Percentiles rank a stretch among this genome's conserved stretches.
These are phyloP conservation scores for Pseudocercospora fijiensis DNA, from an alignment of 2,329 filamentous ascomycete genomes.

Conservation along the genomic window DNA sequence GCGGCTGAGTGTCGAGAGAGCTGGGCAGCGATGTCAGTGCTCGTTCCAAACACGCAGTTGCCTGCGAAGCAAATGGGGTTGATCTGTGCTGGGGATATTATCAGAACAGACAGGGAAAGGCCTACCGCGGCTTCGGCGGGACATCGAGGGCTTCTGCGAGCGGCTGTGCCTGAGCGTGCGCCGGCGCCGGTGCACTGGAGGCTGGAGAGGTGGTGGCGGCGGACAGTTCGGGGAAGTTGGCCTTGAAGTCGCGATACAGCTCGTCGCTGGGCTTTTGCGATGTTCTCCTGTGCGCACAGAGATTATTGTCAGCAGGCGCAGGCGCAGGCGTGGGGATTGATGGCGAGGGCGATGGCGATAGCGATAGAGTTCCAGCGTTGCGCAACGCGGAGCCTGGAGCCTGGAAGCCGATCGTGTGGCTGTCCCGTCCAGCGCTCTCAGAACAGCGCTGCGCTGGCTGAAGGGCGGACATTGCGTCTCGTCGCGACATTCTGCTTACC, in stretches of 20 bases:
- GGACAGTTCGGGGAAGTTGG: constrained; percentile 74
- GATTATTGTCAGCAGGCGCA: constrained; percentile 18
- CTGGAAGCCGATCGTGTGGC: constrained; percentile 19
- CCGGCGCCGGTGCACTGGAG: constrained; percentile 47
- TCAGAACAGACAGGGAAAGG: constrained; percentile 26
- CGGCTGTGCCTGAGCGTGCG: constrained; percentile 45
- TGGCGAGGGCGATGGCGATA: no score
- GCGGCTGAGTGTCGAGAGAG: constrained; percentile 28
- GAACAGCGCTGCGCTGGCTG: constrained; percentile 25
- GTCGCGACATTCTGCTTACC: constrained; percentile 38
- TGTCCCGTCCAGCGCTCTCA: constrained; percentile 3
- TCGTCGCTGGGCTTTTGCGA: constrained; percentile 84
- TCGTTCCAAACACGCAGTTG: constrained; percentile 18
- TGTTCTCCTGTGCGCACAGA: constrained; percentile 48
- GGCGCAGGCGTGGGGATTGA: no score
- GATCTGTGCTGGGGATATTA: constrained; percentile 20
- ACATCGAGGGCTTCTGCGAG: constrained; percentile 50
- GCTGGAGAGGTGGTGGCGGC: constrained; percentile 31
- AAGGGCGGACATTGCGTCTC: constrained; percentile 6
- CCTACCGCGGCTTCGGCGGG: constrained; percentile 47
- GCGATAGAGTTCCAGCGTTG: constrained; percentile 26
- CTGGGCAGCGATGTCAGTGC: constrained; percentile 28
- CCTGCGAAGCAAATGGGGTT: constrained; percentile 25
- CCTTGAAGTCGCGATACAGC: constrained; percentile 78
- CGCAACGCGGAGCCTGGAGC: constrained; percentile 21